Evolutionary conservation across 2,329 filamentous ascomycete species (phyloP).

Genomic region (Fusarium sp.): DNA sequence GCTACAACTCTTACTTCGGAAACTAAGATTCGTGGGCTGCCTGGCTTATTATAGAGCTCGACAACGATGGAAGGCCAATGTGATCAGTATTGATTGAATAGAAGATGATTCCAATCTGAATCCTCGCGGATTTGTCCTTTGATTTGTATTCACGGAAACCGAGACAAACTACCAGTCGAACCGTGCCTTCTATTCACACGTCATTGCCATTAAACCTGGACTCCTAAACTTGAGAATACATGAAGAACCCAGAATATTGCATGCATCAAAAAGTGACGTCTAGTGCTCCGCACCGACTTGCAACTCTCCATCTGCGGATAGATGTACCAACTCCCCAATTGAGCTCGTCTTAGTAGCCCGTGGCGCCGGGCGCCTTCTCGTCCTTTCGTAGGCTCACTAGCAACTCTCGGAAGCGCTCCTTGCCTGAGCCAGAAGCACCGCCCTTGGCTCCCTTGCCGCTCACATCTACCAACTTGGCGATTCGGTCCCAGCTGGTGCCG

Average conservation of each 20-base stretch:
- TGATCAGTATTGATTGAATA: constrained; percentile 46
- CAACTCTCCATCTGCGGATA: constrained; percentile 17
- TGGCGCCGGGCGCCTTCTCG: constrained; percentile 80
- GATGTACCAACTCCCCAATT: constrained; percentile 12
- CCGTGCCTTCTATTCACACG: constrained; percentile 44
- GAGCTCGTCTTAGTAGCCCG: constrained; percentile 62
- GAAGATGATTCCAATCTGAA: constrained; percentile 33
- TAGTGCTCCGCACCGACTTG: constrained; percentile 38
- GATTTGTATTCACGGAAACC: constrained; percentile 1
- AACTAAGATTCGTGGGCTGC: constrained; percentile 54
- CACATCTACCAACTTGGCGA: constrained; percentile 96
- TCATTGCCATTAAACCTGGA: constrained; percentile 49
- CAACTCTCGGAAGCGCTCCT: constrained; percentile 95
- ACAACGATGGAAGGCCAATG: constrained; percentile 28
- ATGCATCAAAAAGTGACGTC: constrained; percentile 36
- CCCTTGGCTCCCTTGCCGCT: constrained; percentile 92
- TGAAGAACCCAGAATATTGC: constrained; percentile 39
- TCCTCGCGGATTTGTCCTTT: constrained; percentile 18
- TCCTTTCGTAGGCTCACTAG: constrained; percentile 91
- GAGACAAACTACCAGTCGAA: constrained; percentile 14
- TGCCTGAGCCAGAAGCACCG: constrained; percentile 88
- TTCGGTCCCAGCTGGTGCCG: constrained; percentile 98
- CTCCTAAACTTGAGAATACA: constrained; percentile 49
- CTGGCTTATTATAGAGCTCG: constrained; percentile 20
- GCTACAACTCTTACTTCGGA: constrained; percentile 83